Evolutionary conservation across 345 rosid genomes (phyloP).

Genomic region (Gossypium sturtianum): DNA sequence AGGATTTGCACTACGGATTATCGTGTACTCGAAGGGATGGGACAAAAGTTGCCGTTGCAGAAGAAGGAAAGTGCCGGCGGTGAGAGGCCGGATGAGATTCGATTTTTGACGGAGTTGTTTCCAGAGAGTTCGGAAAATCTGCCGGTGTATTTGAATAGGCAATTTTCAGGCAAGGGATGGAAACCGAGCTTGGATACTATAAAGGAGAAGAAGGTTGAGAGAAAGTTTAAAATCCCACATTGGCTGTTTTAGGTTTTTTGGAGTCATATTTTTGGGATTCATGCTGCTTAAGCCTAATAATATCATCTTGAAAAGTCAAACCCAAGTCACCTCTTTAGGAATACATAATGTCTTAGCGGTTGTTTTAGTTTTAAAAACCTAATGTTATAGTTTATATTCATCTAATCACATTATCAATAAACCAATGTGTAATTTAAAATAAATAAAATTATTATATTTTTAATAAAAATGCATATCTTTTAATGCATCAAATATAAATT

Average conservation of each 20-base stretch:
- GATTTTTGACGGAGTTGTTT: constrained; percentile 10
- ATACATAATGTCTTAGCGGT: too few relatives aligned
- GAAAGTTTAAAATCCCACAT: constrained; percentile 21
- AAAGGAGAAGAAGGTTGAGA: constrained; percentile 43
- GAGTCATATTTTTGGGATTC: too few relatives aligned
- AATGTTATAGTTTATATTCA: too few relatives aligned
- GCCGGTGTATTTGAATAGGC: constrained; percentile 49
- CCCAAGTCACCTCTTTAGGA: too few relatives aligned
- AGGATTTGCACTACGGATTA: constrained; percentile 32
- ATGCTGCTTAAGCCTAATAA: too few relatives aligned
- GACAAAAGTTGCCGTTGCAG: neutral
- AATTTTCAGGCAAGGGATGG: constrained; percentile 58
- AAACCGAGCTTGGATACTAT: constrained; percentile 63
- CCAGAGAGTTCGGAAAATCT: constrained; percentile 24
- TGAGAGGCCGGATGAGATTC: constrained; percentile 7
- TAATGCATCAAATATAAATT: too few relatives aligned
- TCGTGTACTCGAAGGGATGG: neutral
- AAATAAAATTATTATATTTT: too few relatives aligned
- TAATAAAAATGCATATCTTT: too few relatives aligned
- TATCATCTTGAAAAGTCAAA: too few relatives aligned
- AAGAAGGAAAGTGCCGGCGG: constrained; percentile 17
- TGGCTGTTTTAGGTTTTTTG: constrained; percentile 30
- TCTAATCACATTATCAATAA: too few relatives aligned
- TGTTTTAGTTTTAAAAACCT: too few relatives aligned
- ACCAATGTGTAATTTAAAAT: too few relatives aligned